Evolutionary conservation across 192 early-diverging fungal genomes (phyloP).

Genomic region (Umbelopsis sp.): DNA sequence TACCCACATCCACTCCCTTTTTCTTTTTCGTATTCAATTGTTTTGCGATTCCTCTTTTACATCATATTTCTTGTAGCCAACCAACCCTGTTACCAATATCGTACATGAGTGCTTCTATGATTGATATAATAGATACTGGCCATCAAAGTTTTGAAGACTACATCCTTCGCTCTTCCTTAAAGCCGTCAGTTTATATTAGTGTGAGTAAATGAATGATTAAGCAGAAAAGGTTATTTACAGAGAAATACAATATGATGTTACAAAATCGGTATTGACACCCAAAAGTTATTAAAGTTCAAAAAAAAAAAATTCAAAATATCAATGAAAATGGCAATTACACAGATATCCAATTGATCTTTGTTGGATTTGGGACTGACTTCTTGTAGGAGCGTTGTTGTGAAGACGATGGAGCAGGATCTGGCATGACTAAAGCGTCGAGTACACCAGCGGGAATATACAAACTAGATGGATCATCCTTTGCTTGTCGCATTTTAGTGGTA

Average conservation of each 20-base stretch:
- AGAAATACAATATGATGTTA: no score
- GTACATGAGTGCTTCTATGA: no score
- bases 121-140: no score
- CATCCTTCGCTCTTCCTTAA: background rate
- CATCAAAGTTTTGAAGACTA: no score
- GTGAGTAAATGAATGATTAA: background rate
- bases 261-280: no score
- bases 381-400: background rate
- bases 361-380: background rate
- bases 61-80: background rate
- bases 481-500: background rate
- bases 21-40: background rate
- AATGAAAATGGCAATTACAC: background rate
- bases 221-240: background rate
- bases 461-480: background rate
- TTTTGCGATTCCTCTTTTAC: conserved; percentile 1
- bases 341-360: conserved; percentile 8
- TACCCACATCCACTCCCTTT: background rate
- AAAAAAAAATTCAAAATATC: no score
- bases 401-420: background rate
- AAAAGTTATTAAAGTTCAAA: no score
- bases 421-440: background rate
- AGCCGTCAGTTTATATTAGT: background rate
- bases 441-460: conserved; percentile 7
- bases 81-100: no score